Evolutionary conservation across 768 basidiomycete species (phyloP), one percentile per base, ranked within the genome.

Genomic region (Rhizopogon vesiculosus): DNA sequence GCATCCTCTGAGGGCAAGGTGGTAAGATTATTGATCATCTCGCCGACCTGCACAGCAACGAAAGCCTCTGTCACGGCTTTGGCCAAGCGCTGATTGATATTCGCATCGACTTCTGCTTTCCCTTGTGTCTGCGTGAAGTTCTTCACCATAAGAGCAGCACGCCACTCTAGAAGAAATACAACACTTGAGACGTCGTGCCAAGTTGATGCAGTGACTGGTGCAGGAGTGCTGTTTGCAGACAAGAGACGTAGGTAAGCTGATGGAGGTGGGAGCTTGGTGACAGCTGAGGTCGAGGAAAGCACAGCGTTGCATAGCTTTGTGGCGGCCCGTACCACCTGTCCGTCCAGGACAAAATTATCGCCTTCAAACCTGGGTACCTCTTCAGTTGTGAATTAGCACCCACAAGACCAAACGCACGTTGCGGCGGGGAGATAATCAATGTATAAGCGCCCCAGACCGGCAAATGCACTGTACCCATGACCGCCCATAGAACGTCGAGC

Each of bases 321-420:
- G 3, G 86, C 86, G 0, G 86, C 82, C 22, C 87, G 81, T 35
- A 87, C 81, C 35, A 89, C 87, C 68, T 91, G 89, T 46, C 81
- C 77, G 60, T 88, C 85, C 10, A 91, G 76, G 5, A 90, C 85
- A 57, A 79, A 90, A 64, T 91, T 91, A 63, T 91, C 89, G 13
- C 89, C 88, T 71, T 91, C 89, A 59, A 81, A 89, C 2, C 86
- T 87, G 57, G 19, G 3, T 31, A 39, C 6, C 15, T 25, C 35
- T 8, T 28, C 38, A 16, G 16, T 15, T n/a, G 45, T 4, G 19
- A 38, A 13, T 25, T 18, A 45, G 25, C 33, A n/a, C 28, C 12
- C 7, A 22, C 45, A 39, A 54, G 8, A 42, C 31, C 6, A 42
- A 22, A 72, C 81, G 9, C 62, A 86, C 83, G 87, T 89, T 25